These are phyloP conservation scores for Mycena rosella DNA, from an alignment of 768 basidiomycete species.

Conservation along the genomic window DNA sequence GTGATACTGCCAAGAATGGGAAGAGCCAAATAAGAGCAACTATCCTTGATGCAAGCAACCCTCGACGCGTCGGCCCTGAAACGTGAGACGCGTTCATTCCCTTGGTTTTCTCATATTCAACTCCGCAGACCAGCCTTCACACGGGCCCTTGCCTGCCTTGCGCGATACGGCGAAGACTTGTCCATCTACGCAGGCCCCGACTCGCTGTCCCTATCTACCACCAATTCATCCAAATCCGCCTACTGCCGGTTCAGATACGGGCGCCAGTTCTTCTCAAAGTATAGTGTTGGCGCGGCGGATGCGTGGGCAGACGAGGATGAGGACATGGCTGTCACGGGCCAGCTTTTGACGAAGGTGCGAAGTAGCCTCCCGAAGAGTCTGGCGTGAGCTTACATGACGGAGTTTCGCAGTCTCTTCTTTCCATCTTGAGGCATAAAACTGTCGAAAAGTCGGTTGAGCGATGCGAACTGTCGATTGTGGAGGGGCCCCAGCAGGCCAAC, in stretches of 20 bases:
- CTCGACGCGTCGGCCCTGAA: slow-evolving; percentile 70
- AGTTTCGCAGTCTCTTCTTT: slow-evolving; percentile 68
- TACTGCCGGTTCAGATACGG: slow-evolving; percentile 84
- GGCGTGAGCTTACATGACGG: slow-evolving; percentile 8
- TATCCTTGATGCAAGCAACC: slow-evolving; percentile 71
- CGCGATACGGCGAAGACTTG: slow-evolving; percentile 87
- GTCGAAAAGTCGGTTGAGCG: slow-evolving; percentile 83
- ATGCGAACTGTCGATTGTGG: slow-evolving; percentile 79
- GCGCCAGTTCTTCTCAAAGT: slow-evolving; percentile 78
- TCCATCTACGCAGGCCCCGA: slow-evolving; percentile 74
- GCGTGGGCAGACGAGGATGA: slow-evolving; percentile 51
- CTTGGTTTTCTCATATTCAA: slow-evolving; percentile 29
- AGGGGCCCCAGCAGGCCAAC: slow-evolving; percentile 53
- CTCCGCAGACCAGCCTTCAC: slow-evolving; percentile 69
- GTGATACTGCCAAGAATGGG: too few species aligned
- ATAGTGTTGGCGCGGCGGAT: slow-evolving; percentile 53
- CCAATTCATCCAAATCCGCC: slow-evolving; percentile 86
- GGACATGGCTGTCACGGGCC: slow-evolving; percentile 64
- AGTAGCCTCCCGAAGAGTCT: slow-evolving; percentile 9
- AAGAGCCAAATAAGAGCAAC: not conserved
- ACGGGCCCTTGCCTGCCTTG: slow-evolving; percentile 79
- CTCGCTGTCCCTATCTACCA: slow-evolving; percentile 73
- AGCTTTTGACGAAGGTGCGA: slow-evolving; percentile 76
- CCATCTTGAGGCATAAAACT: slow-evolving; percentile 79
- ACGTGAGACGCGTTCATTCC: slow-evolving; percentile 48